Percentiles rank a stretch among this genome's conserved stretches.
phyloP scores from a whole-genome alignment of 2,329 filamentous ascomycete species.

The Xylogone sp. region DNA sequence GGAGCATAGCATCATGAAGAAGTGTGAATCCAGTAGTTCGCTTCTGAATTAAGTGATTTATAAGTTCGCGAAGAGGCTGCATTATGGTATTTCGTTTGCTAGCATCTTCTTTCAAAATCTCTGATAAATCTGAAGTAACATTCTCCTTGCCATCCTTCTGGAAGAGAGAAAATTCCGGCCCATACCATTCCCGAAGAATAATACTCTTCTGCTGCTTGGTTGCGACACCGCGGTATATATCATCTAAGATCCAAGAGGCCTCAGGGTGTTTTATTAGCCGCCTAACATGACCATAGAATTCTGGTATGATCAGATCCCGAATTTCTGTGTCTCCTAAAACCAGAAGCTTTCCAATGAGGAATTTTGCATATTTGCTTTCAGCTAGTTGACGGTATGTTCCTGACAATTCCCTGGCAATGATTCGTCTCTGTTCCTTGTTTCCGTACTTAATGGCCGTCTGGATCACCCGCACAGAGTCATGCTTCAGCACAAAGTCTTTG shows the following conservation, averaged over 20 bases:
- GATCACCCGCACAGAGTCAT: conserved; percentile 93
- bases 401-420: conserved; percentile 82
- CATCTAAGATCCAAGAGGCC: conserved; percentile 95
- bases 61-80: conserved; percentile 78
- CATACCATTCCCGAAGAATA: conserved; percentile 93
- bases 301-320: conserved; percentile 81
- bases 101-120: conserved; percentile 72
- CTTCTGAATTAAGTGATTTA: conserved; percentile 93
- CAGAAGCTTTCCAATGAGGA: conserved; percentile 91
- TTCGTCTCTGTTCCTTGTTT: conserved; percentile 75
- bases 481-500: conserved; percentile 96
- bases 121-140: conserved; percentile 58
- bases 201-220: conserved; percentile 81
- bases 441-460: conserved; percentile 98
- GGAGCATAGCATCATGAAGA: conserved; percentile 96
- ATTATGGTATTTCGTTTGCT: conserved; percentile 87
- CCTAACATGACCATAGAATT: conserved; percentile 92
- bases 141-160: conserved; percentile 52
- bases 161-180: conserved; percentile 84
- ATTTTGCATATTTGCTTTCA: conserved; percentile 96
- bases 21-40: conserved; percentile 96
- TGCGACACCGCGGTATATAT: conserved; percentile 87
- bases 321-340: conserved; percentile 88
- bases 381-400: conserved; percentile 81
- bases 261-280: conserved; percentile 95